Conservation (phyloP, 1,284 basidiomycete species). For the Ustilago trichophora region DNA sequence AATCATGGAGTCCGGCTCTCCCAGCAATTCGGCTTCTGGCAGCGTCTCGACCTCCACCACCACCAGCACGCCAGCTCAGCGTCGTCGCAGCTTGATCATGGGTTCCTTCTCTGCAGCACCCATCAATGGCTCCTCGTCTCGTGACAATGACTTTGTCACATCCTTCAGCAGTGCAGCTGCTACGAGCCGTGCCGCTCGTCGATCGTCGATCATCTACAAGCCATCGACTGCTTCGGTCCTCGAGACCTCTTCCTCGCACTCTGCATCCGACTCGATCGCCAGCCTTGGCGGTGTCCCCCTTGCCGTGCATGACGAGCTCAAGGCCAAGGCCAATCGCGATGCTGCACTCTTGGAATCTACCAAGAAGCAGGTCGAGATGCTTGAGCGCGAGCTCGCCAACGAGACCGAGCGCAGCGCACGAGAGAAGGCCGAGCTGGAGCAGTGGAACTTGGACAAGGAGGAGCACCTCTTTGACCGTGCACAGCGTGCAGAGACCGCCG, state of each 20-base stretch:
- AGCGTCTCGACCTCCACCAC: slow-evolving; percentile 7
- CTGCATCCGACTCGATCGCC: slow-evolving; percentile 28
- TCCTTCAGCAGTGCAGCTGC: slow-evolving; percentile 16
- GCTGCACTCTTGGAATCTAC: slow-evolving; percentile 46
- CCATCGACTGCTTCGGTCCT: slow-evolving; percentile 25
- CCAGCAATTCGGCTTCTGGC: slow-evolving; percentile 1
- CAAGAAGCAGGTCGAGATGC: slow-evolving; percentile 49
- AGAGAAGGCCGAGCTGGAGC: slow-evolving; percentile 56
- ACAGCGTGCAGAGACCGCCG: slow-evolving; percentile 40
- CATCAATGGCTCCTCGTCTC: slow-evolving; percentile 12
- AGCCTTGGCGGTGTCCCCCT: slow-evolving; percentile 39
- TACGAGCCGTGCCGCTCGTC: slow-evolving; percentile 21
- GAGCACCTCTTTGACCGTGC: slow-evolving; percentile 37
- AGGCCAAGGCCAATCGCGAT: slow-evolving; percentile 48
- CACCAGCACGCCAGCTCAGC: slow-evolving; percentile 16
- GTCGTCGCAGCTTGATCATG: slow-evolving; percentile 46
- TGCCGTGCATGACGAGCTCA: slow-evolving; percentile 55
- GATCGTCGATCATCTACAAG: slow-evolving; percentile 53
- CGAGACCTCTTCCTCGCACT: slow-evolving; percentile 21
- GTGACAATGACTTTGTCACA: slow-evolving; percentile 30
- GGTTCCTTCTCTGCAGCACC: slow-evolving; percentile 9
- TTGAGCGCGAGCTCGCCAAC: slow-evolving; percentile 43
- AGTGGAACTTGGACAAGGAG: slow-evolving; percentile 53
- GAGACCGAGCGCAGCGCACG: slow-evolving; percentile 42
- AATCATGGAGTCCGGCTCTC: slow-evolving; percentile 25